phyloP scores from a whole-genome alignment of 83 land plant species.

The Isoetes engelmannii region DNA sequence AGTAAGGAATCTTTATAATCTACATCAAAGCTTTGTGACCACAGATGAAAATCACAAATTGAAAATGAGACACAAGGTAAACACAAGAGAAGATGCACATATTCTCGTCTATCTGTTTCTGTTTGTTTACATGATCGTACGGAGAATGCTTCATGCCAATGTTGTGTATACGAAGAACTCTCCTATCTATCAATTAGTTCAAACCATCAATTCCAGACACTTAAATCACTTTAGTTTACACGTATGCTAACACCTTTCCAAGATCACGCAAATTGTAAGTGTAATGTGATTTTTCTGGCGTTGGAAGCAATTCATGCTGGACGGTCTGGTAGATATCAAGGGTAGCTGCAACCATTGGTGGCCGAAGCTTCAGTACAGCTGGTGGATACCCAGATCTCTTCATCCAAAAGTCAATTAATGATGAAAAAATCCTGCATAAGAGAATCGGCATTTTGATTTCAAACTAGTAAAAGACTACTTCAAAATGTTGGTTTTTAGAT shows the following conservation, averaged over 20 bases:
- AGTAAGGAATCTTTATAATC: too few species aligned
- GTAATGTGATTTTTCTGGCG: constrained; percentile 35
- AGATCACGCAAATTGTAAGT: constrained; percentile 34
- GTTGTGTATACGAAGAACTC: too few species aligned
- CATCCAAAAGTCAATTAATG: constrained; percentile 34
- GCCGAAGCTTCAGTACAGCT: constrained; percentile 16
- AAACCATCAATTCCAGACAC: too few species aligned
- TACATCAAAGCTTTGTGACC: too few species aligned
- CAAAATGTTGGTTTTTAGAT: neutral
- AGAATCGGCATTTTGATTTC: neutral
- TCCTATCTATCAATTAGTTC: too few species aligned
- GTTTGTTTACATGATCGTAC: too few species aligned
- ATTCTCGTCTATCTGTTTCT: too few species aligned
- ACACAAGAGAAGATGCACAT: too few species aligned
- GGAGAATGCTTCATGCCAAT: too few species aligned
- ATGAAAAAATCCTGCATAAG: constrained; percentile 27
- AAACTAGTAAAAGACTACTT: neutral
- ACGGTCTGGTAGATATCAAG: constrained; percentile 34
- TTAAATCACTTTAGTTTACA: neutral
- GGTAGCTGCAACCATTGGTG: constrained; percentile 31
- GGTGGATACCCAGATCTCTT: constrained; percentile 28
- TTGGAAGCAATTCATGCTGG: constrained; percentile 31
- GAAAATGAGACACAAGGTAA: too few species aligned
- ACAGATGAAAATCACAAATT: too few species aligned
- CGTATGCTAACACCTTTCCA: constrained; percentile 20